Evolutionary conservation across 2,329 filamentous ascomycete species (phyloP), one percentile per base, ranked within the genome.

Genomic region (Xylariaceae sp.): DNA sequence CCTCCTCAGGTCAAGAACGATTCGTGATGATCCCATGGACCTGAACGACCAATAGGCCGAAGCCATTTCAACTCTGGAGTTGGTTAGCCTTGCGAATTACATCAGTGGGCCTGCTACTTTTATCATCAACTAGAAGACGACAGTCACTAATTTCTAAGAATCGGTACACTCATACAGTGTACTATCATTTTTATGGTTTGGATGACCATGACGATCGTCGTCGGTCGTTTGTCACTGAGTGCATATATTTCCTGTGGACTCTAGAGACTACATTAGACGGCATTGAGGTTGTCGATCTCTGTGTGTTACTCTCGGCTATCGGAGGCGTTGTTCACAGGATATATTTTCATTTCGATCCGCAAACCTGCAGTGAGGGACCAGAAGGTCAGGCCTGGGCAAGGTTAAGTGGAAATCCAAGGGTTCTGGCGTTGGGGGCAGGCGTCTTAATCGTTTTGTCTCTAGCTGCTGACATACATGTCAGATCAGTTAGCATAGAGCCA

Each of bases 1-100:
- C 74, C 74, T 10, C 70, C 72, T 33, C 73, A 73, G 61, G 52
- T 64, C 18, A 76, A 76, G 61, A 71, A 76, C 35, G 78, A 78
- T 46, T 27, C 64, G 13, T 47, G 57, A 35, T 62, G 57, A 33
- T 55, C 57, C 26, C 60, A 44, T 15, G 59, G 27, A 51, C 32
- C 11, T 16, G 15, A 16, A 43, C 18, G 8, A 18, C 37, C 6
- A 39, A 40, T 29, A 27, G 9, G 33, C 29, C 21, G n/a, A 35
- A 2, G 9, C 27, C 2, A 24, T 30, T 45, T 10, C 16, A 40
- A 15, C 37, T 27, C 15, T 16, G 6, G 16, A 32, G 35, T 27
- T 20, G 16, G 15, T 42, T 7, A 6, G 16, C 21, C 13, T 48
- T 15, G 16, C 16, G 27, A 43, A 18, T 2, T 27, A 11, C 15